phyloP scores from a whole-genome alignment of 108 stramenopile species.

The Ochromonas danica region DNA sequence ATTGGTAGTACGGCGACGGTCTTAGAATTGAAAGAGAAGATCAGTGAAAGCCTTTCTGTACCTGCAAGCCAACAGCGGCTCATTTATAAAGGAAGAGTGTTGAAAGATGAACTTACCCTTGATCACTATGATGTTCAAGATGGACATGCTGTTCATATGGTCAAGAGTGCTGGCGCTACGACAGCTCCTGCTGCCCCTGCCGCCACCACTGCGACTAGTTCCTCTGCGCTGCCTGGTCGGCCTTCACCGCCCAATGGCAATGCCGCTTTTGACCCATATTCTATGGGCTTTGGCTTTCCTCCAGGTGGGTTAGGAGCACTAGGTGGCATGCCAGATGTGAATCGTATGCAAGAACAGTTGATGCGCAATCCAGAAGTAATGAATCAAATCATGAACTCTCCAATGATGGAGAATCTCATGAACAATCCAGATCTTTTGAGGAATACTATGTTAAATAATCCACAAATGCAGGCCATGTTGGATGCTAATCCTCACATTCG shows the following conservation, averaged over 20 bases:
- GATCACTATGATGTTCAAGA: slow-evolving; percentile 35
- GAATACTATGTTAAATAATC: slow-evolving; percentile 79
- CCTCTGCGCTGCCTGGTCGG: slow-evolving; percentile 18
- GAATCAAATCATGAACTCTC: slow-evolving; percentile 54
- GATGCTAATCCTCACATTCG: slow-evolving; percentile 83
- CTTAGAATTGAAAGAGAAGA: slow-evolving; percentile 45
- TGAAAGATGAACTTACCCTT: slow-evolving; percentile 70
- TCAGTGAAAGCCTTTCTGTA: slow-evolving; percentile 39
- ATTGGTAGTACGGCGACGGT: slow-evolving; percentile 41
- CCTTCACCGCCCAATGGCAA: neutral
- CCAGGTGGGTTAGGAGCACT: slow-evolving; percentile 39
- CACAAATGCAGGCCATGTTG: slow-evolving; percentile 79
- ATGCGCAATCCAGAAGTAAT: slow-evolving; percentile 58
- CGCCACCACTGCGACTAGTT: neutral
- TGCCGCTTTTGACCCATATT: neutral
- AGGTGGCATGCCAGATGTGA: slow-evolving; percentile 32
- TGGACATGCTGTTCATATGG: slow-evolving; percentile 31
- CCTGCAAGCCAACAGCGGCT: slow-evolving; percentile 73
- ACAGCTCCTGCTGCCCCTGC: slow-evolving; percentile 18
- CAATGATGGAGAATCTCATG: slow-evolving; percentile 67
- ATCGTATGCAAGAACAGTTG: slow-evolving; percentile 42
- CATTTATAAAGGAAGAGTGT: slow-evolving; percentile 85
- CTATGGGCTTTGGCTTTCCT: neutral
- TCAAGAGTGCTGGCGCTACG: slow-evolving; percentile 40
- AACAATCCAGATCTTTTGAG: slow-evolving; percentile 83